phyloP scores from a whole-genome alignment of 768 basidiomycete species.

The Nevesoporus exiguus region DNA sequence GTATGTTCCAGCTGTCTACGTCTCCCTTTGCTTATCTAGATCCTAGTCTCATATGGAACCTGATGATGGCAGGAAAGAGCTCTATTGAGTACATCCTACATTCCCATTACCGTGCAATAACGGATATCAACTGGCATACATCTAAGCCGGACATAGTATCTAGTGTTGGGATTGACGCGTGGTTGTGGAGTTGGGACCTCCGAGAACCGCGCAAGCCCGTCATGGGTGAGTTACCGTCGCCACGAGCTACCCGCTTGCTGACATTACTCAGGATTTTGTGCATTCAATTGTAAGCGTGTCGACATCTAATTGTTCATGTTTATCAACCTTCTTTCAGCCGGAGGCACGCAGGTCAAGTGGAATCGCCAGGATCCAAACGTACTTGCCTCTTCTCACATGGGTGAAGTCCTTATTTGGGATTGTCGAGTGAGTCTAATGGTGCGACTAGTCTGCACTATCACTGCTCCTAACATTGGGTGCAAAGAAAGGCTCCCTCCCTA shows the following conservation, averaged over 20 bases:
- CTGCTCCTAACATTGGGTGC: constrained; percentile 1
- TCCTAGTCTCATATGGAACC: constrained; percentile 87
- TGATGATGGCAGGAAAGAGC: constrained; percentile 67
- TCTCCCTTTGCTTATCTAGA: neutral
- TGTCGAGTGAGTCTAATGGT: constrained; percentile 57
- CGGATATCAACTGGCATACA: constrained; percentile 97
- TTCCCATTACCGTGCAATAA: constrained; percentile 92
- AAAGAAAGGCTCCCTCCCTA: constrained; percentile 86
- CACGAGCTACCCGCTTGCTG: neutral
- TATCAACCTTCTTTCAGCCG: constrained; percentile 43
- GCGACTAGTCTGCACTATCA: neutral
- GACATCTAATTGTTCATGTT: neutral
- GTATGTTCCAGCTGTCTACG: constrained; percentile 39
- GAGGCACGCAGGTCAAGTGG: constrained; percentile 97
- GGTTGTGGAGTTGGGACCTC: constrained; percentile 94
- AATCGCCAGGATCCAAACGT: constrained; percentile 84
- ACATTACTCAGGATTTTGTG: constrained; percentile 45
- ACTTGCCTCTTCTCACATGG: constrained; percentile 85
- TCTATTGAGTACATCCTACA: constrained; percentile 83
- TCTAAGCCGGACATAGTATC: constrained; percentile 80
- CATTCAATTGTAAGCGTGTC: constrained; percentile 47
- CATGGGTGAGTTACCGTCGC: constrained; percentile 42
- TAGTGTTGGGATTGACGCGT: constrained; percentile 90
- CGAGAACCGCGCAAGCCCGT: constrained; percentile 66
- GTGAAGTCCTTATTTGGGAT: constrained; percentile 92